These are phyloP conservation scores for Trichoderma cornu-damae DNA, from an alignment of 2,329 filamentous ascomycete species.

Conservation along the genomic window DNA sequence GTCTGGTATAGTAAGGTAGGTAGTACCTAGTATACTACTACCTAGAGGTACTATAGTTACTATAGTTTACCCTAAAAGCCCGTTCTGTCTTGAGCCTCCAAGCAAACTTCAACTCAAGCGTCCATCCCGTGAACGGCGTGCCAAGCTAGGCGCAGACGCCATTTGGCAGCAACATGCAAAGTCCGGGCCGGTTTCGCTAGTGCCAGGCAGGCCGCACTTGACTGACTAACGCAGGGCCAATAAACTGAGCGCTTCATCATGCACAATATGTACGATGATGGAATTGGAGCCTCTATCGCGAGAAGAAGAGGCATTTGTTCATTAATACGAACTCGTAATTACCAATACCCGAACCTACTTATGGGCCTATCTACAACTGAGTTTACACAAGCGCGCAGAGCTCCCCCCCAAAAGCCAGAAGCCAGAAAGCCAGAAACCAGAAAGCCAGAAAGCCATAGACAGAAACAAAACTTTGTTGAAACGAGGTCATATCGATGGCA, in stretches of 20 bases:
- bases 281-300: not conserved
- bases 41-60: too few relatives aligned
- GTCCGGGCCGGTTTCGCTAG: conserved; percentile 2
- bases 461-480: not conserved
- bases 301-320: too few relatives aligned
- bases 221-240: not conserved
- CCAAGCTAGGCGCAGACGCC: not conserved
- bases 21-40: too few relatives aligned
- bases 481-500: not conserved
- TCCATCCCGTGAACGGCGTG: conserved; percentile 8
- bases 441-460: not conserved
- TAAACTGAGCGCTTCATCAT: too few relatives aligned
- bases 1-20: too few relatives aligned
- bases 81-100: not conserved
- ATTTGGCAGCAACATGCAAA: conserved; percentile 10
- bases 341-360: too few relatives aligned
- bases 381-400: too few relatives aligned
- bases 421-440: too few relatives aligned
- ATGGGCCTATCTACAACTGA: too few relatives aligned
- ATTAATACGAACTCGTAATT: too few relatives aligned
- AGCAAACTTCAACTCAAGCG: not conserved
- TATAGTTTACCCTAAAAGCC: too few relatives aligned
- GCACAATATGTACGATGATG: conserved; percentile 14
- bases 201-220: not conserved
- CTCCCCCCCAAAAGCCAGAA: too few relatives aligned